These are phyloP conservation scores for Aspergillus haitiensis DNA, from an alignment of 495 filamentous ascomycete genomes.

Conservation along the genomic window DNA sequence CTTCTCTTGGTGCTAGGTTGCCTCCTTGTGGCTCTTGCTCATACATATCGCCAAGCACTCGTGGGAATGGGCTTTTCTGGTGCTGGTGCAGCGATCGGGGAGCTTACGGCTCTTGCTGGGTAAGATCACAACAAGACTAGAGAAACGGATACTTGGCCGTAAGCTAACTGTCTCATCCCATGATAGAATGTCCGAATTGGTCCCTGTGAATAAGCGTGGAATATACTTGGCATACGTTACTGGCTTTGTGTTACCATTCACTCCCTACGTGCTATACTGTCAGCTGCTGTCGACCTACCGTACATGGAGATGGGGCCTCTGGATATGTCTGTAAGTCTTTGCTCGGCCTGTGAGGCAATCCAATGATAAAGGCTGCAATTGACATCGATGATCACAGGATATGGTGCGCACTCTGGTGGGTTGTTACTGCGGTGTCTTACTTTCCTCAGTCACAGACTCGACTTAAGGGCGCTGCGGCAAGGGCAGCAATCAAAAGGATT, in stretches of 20 bases:
- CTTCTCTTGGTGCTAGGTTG: background rate
- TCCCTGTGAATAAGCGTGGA: background rate
- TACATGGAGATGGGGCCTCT: background rate
- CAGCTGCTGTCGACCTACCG: background rate
- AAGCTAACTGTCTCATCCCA: background rate
- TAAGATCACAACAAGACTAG: background rate
- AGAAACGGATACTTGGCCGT: background rate
- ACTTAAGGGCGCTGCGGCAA: background rate
- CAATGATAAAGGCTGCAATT: background rate
- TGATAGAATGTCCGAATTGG: background rate
- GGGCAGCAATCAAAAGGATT: background rate
- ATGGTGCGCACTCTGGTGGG: background rate
- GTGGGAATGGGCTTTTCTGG: constrained; percentile 1
- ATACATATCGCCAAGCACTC: background rate
- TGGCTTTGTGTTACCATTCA: background rate
- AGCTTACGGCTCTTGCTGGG: background rate
- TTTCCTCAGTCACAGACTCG: background rate
- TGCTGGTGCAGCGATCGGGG: background rate
- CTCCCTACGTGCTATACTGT: background rate
- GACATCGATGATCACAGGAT: background rate
- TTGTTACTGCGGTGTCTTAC: background rate
- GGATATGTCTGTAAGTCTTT: background rate
- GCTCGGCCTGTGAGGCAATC: background rate
- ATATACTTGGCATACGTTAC: background rate
- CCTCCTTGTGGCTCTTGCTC: background rate